These are phyloP conservation scores for Pseudoneurospora amorphoporcata DNA, from an alignment of 495 filamentous ascomycete species.

Conservation along the genomic window DNA sequence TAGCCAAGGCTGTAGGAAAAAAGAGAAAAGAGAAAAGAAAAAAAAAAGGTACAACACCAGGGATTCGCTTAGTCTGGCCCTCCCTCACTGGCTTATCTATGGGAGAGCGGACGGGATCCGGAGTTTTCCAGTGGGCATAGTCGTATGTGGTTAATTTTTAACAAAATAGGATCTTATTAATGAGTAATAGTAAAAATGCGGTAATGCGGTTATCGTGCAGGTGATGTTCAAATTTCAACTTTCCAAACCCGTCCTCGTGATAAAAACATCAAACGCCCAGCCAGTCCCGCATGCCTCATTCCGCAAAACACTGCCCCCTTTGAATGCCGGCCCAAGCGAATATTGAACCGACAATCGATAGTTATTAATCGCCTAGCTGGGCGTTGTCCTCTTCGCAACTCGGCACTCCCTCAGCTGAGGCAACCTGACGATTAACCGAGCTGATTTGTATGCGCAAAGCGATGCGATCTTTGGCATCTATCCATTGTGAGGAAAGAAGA, in stretches of 20 bases:
- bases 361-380: too few relatives aligned
- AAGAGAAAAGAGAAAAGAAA: not conserved
- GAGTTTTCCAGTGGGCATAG: conserved; percentile 2
- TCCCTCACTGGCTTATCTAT: conserved; percentile 28
- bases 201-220: not conserved
- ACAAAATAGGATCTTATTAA: not conserved
- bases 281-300: not conserved
- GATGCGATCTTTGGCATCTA: too few relatives aligned
- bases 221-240: not conserved
- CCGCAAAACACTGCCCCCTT: not conserved
- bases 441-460: too few relatives aligned
- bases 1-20: not conserved
- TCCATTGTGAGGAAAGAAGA: too few relatives aligned
- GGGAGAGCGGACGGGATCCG: conserved; percentile 36
- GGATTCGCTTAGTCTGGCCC: conserved; percentile 31
- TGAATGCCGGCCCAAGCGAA: not conserved
- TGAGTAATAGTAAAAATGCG: not conserved
- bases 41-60: conserved; percentile 35
- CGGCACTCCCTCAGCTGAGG: too few relatives aligned
- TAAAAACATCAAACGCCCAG: not conserved
- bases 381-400: too few relatives aligned
- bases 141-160: not conserved
- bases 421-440: too few relatives aligned
- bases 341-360: not conserved
- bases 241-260: too few relatives aligned